Base-by-base conservation (phyloP, 495 filamentous ascomycete genomes). In the Hyaloscypha bicolor region DNA sequence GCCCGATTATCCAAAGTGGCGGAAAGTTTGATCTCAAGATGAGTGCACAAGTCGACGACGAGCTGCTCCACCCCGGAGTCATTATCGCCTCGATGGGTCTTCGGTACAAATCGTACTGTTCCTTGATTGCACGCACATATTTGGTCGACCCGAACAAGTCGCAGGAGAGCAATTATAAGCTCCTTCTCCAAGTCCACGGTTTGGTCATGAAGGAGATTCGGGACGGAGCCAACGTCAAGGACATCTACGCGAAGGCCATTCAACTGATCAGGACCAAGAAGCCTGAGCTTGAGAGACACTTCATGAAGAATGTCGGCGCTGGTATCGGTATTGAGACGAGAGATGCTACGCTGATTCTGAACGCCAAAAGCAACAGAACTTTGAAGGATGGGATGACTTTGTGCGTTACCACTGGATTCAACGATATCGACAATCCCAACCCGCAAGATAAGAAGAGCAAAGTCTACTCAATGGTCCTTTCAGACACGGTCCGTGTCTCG, bases 331-430 rank as follows among this genome's bases (percentile, higher is more conserved):
- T 98, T 52, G 95, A 99, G 80, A 88, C 88, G 58, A 87, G 90
- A 65, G 95, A 99, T 75, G 76, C 84, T 2, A 93, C 90, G 5
- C 84, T 98, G 65, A 74, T 93, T 4, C 81, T 99, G 33, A 97
- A 91, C 73, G 89, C 81, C 62, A 97, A 97, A 79, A 97, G 91
- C 75, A 86, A 81, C 30, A 83, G 93, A 16, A 83, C 87, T 31
- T 77, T 99, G 60, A 95, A 92, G 75, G 96, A 97, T 75, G 96
- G 96, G 69, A 99, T 98, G 95, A 98, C 96, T 4, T 83, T 99
- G 52, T 90, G 88, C 72, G 84, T 99, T 69, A 92, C 89, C 9
- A 90, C 94, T 48, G 93, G 95, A 2, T 90, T 99, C 77, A 89
- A 83, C 62, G 94, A 97, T 74, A 82, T 99, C 25, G 85, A 91